Evolutionary conservation across 805 yeast species (phyloP).

Genomic region (Myxozyma lipomycoides): DNA sequence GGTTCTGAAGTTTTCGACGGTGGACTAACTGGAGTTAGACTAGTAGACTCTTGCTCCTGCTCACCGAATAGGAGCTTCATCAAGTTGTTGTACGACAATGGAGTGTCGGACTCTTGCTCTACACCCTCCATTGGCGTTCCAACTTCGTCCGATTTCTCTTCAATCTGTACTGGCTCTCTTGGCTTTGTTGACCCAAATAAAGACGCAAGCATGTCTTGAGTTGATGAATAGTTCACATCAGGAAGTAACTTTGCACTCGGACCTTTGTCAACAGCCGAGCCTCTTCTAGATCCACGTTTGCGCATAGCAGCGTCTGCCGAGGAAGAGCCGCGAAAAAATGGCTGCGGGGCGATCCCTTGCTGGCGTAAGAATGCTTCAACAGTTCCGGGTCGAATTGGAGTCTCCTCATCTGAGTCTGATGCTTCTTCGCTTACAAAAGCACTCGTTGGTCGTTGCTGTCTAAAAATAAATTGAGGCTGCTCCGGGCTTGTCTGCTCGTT

Average conservation of each 20-base stretch:
- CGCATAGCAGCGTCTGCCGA: neutral
- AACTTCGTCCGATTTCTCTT: neutral
- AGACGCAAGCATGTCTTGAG: conserved; percentile 20
- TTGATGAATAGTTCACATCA: conserved; percentile 22
- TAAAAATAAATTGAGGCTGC: neutral
- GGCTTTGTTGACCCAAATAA: conserved; percentile 17
- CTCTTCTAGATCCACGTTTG: conserved; percentile 23
- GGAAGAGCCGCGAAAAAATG: conserved; percentile 5
- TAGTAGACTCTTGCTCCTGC: neutral
- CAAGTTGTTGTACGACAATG: neutral
- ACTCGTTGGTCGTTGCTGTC: neutral
- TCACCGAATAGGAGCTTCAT: neutral
- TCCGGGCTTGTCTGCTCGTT: neutral
- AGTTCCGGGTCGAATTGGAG: conserved; percentile 22
- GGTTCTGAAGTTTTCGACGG: conserved; percentile 1
- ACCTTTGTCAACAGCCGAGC: neutral
- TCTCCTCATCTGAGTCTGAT: conserved; percentile 13
- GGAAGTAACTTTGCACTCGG: conserved; percentile 19
- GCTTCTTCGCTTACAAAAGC: conserved; percentile 1
- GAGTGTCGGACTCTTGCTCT: neutral
- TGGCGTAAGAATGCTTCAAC: conserved; percentile 15
- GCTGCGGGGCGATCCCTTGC: conserved; percentile 21
- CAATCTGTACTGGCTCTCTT: neutral
- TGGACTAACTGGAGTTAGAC: conserved; percentile 3
- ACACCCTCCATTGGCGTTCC: neutral